phyloP scores from a whole-genome alignment of 2,329 filamentous ascomycete genomes.

The Magnaporthiopsis incrustans region DNA sequence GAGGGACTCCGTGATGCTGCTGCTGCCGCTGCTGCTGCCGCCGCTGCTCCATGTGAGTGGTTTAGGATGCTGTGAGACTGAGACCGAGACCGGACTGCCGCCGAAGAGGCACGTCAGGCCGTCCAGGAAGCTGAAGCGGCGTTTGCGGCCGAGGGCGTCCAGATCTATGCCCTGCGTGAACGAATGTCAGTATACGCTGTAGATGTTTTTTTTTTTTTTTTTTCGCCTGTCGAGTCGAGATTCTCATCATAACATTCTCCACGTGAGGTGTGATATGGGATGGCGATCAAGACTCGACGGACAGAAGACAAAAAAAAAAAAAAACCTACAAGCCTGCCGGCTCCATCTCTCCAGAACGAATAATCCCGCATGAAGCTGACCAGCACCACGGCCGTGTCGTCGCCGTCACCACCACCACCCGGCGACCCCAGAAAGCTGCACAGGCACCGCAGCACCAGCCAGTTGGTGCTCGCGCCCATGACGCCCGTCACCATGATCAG shows the following conservation, averaged over 20 bases:
- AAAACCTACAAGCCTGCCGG: slow-evolving; percentile 53
- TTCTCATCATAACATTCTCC: too few relatives aligned
- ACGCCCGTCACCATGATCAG: slow-evolving; percentile 63
- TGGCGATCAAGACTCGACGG: too few relatives aligned
- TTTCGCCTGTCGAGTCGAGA: too few relatives aligned
- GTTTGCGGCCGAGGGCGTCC: slow-evolving; percentile 45
- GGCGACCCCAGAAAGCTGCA: slow-evolving; percentile 13
- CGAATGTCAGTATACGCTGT: neutral
- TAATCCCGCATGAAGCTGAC: slow-evolving; percentile 77
- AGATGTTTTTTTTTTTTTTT: neutral
- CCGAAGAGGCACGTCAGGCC: slow-evolving; percentile 55
- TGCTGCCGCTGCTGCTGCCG: neutral
- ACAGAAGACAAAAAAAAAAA: slow-evolving; percentile 5
- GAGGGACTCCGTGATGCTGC: slow-evolving; percentile 16
- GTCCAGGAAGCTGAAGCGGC: slow-evolving; percentile 66
- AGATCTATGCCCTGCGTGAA: slow-evolving; percentile 59
- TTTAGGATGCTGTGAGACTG: neutral
- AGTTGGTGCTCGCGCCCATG: slow-evolving; percentile 55
- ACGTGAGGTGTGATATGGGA: too few relatives aligned
- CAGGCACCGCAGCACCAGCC: slow-evolving; percentile 53
- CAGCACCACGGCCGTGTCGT: slow-evolving; percentile 50
- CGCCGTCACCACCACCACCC: slow-evolving; percentile 14
- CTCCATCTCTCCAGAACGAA: slow-evolving; percentile 69
- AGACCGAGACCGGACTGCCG: too few relatives aligned
- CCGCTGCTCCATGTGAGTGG: neutral